These are phyloP conservation scores for Taphrina wiesneri DNA, from an alignment of 1,139 yeast species.

Conservation along the genomic window DNA sequence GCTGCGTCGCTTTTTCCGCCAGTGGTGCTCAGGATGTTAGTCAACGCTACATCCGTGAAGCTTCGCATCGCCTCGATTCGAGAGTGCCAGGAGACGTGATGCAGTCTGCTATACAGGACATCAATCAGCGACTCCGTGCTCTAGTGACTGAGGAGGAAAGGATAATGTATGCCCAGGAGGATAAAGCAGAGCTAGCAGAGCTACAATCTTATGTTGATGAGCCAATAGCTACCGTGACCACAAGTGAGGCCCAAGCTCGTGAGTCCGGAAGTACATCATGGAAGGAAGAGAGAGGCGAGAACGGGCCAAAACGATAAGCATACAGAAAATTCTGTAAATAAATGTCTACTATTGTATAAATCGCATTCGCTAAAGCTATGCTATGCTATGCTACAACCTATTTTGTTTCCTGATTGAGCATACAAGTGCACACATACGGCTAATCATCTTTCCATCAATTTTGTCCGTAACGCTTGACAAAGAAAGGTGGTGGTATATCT, in stretches of 20 bases:
- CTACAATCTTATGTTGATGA: conserved; percentile 42
- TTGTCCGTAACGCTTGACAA: conserved; percentile 26
- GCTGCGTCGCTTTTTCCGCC: conserved; percentile 67
- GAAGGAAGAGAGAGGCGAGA: conserved; percentile 76
- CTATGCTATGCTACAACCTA: neutral
- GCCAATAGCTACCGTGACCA: conserved; percentile 37
- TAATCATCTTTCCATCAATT: neutral
- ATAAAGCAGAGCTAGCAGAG: conserved; percentile 50
- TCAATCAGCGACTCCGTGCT: conserved; percentile 50
- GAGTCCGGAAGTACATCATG: conserved; percentile 77
- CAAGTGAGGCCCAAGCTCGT: conserved; percentile 48
- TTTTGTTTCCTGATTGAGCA: neutral
- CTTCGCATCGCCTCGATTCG: conserved; percentile 57
- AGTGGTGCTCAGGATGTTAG: conserved; percentile 54
- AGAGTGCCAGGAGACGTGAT: conserved; percentile 52
- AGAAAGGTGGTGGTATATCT: conserved; percentile 32
- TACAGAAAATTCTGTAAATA: neutral
- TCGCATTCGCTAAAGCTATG: conserved; percentile 9
- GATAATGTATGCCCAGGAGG: conserved; percentile 47
- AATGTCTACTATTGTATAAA: neutral
- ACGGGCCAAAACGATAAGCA: conserved; percentile 49
- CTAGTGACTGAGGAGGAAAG: conserved; percentile 46
- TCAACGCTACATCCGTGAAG: conserved; percentile 60
- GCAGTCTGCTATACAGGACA: conserved; percentile 46
- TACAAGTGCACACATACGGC: neutral